These are phyloP conservation scores for Azolla pinnata DNA, from an alignment of 75 land plant species.

Conservation along the genomic window DNA sequence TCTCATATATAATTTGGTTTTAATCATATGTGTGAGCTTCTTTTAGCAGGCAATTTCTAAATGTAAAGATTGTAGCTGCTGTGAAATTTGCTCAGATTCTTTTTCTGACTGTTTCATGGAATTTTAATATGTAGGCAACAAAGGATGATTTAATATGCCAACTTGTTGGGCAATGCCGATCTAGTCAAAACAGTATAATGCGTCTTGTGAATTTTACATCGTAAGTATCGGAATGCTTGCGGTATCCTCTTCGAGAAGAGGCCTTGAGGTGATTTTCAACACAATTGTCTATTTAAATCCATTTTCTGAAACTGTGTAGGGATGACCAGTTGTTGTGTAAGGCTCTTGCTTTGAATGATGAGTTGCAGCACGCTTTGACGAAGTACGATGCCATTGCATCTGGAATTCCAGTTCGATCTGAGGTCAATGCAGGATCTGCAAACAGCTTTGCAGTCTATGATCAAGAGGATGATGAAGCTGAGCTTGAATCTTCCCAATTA, in stretches of 20 bases:
- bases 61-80: not conserved
- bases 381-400: conserved; percentile 85
- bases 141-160: conserved; percentile 90
- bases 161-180: conserved; percentile 71
- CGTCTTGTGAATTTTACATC: conserved; percentile 61
- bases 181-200: conserved; percentile 77
- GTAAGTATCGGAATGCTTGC: too few relatives aligned
- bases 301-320: too few relatives aligned
- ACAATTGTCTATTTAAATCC: too few relatives aligned
- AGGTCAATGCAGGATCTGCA: not conserved
- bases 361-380: conserved; percentile 61
- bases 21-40: not conserved
- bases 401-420: conserved; percentile 52
- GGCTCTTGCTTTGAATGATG: conserved; percentile 76
- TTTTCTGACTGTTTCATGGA: too few relatives aligned
- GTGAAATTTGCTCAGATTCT: too few relatives aligned
- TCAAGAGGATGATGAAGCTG: conserved; percentile 48
- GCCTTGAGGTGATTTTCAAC: too few relatives aligned
- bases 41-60: not conserved
- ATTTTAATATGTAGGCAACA: conserved; percentile 55
- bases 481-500: conserved; percentile 60
- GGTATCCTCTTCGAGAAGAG: too few relatives aligned
- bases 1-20: conserved; percentile 5
- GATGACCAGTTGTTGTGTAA: conserved; percentile 69
- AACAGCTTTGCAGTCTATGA: conserved; percentile 6